phyloP scores from a whole-genome alignment of 495 filamentous ascomycete genomes.

The Tuber umbilicatum region DNA sequence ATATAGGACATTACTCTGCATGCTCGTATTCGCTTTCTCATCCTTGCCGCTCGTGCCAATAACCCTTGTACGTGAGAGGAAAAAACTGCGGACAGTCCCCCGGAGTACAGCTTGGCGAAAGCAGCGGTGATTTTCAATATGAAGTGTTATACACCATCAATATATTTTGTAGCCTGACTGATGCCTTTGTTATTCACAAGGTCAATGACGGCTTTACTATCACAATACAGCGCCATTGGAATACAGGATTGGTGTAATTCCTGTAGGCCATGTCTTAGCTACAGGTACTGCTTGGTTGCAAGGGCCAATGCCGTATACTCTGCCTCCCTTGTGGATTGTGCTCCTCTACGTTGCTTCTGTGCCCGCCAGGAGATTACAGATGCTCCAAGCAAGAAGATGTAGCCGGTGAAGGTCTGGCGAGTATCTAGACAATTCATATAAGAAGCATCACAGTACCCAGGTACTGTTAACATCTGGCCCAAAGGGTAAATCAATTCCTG shows the following conservation, averaged over 20 bases:
- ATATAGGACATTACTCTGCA: no score
- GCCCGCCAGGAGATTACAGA: slow-evolving; percentile 4
- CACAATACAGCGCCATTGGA: slow-evolving; percentile 1
- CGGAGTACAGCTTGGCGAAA: no score
- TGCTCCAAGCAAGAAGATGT: not conserved
- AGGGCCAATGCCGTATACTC: no score
- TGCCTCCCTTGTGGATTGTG: slow-evolving; percentile 13
- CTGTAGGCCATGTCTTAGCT: not conserved
- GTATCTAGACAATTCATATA: not conserved
- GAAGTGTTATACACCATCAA: slow-evolving; percentile 14
- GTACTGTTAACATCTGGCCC: no score
- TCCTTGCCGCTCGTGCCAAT: no score
- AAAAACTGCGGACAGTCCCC: no score
- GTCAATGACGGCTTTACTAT: slow-evolving; percentile 11
- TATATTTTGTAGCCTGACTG: slow-evolving; percentile 11
- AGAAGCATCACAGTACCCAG: no score
- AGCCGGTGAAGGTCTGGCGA: slow-evolving; percentile 7
- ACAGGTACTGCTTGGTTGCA: slow-evolving; percentile 12
- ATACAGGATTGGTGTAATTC: slow-evolving; percentile 4
- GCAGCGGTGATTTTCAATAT: no score
- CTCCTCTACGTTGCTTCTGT: slow-evolving; percentile 8
- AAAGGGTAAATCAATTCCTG: not conserved
- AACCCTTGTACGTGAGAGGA: no score
- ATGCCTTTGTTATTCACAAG: slow-evolving; percentile 1
- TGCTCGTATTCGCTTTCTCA: no score